Base-by-base conservation (phyloP, 352 stramenopile species). In the Phytophthora fragariae region DNA sequence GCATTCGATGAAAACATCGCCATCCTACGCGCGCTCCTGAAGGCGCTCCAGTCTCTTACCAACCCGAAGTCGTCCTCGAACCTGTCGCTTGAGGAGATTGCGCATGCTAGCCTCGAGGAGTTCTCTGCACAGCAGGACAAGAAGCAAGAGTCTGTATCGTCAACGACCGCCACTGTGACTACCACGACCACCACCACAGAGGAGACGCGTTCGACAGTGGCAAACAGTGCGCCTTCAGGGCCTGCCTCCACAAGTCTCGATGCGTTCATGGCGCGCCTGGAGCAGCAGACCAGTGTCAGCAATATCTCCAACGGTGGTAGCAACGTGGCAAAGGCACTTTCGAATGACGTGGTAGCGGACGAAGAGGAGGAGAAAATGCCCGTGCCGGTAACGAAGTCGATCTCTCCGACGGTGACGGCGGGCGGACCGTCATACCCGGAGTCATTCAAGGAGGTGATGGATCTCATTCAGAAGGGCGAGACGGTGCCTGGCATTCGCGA, bases 381-480 rank as follows among this genome's bases (percentile, higher is more conserved):
- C n/a, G 59, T 66, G 9, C 47, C 58, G 10, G 56, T 57, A 21
- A 37, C 59, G 5, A 74, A 37, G 27, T 69, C 63, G 4, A 69
- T 70, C 24, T 65, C 65, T 54, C 61, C 70, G 29, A 76, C 65
- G 1, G 62, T 65, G 52, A 73, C 60, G 17, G 57, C 44, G 5
- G 62, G 50, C 2, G 79, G 81, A 3, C 87, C 87, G 19, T 65
- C 81, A 27, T 92, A 91, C 57, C 87, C 87, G 0, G 78, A 90
- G 59, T 92, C 87, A 5, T 94, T 94, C 62, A 86, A 76, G 9
- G 84, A 94, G 8, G 84, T 94, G 35, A 90, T 92, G 84, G 80
- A 89, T 70, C 76, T 92, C 68, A 75, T 94, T 47, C 85, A 92
- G 62, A 90, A 90, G 68, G 85, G 85, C 12, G 87, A 92, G 59